Base-by-base conservation (phyloP, 768 basidiomycete species). In the Naganishia kalamii region DNA sequence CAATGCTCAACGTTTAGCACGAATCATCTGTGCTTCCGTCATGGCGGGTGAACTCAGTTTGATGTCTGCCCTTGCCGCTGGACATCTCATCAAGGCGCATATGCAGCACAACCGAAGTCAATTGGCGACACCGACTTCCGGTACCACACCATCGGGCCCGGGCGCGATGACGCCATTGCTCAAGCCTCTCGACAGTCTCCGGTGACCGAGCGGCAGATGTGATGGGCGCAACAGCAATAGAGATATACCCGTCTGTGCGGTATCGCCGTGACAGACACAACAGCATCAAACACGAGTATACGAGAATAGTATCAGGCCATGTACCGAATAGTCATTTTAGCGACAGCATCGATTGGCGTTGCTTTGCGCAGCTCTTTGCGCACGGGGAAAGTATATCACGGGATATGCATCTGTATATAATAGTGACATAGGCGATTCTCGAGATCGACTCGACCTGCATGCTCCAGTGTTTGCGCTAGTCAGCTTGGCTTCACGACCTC, bases 1-100 rank as follows among this genome's bases (percentile, higher is more conserved):
- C 74, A 96, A 98, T 76, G 88, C 96, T 0, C 89, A 89, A 68
- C 84, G 83, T 50, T 85, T 99, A 60, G 96, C 96, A 1, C 84
- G 91, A 35, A 84, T 98, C 73, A 89, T 99, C 70, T 88, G 87
- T 40, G 86, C 92, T 0, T 84, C 90, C 0, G 96, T 99, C 72
- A 96, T 98, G 92, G 94, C 96, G 1, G 96, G 96, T 37, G 96
- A 99, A 78, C 81, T 98, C 33, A 90, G 88, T 19, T 82, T 99
- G 67, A 83, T 99, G 75, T 87, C 87, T 69, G 93, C 96, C 1
- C 84, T 99, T 41, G 93, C 93, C 0, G 92, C 92, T 2, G 94
- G 94, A 0, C 92, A 96, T 74, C 83, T 98, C 67, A 92, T 98
- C 73, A 84, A 88, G 43, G 93, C 93, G 30, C 92, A 97, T 23